Evolutionary conservation across 1,139 yeast genomes (phyloP), one percentile per base, ranked within the genome.

Genomic region (Hemisphaericaspora lyxosophila): DNA sequence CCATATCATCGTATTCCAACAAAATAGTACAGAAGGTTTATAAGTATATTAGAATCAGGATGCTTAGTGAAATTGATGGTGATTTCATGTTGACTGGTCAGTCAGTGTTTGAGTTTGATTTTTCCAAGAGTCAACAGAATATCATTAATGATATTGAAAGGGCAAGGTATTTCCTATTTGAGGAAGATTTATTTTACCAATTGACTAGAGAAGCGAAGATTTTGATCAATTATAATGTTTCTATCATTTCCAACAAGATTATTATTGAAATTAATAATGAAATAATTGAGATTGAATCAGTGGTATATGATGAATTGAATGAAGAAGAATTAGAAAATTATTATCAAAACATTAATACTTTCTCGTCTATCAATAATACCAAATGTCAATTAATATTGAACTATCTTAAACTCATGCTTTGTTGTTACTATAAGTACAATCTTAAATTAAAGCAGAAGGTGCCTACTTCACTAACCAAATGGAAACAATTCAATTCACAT

Each of bases 121-220:
- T 51, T 18, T 43, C 48, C 17, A 37, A 36, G 2, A 57, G 55
- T n/a, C 67, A 68, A n/a, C 38, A 43, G 7, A 54, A 53, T n/a
- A 62, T 75, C 8, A 69, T 76, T n/a, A 67, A 70, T 45, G 73
- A 71, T 19, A 80, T 84, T 19, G 73, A 75, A 48, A 75, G 65
- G 44, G 82, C 87, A 0, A 68, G 96, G 36, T 82, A 75, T 47
- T 78, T 81, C 44, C 67, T 90, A 7, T 90, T 90, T 64, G 97
- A 90, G 54, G 94, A 87, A 51, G 97, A 90, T 54, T 67, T 85
- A 34, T 80, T 78, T 49, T 76, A 78, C 55, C 88, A 83, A 49
- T 62, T 90, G 43, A 73, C 82, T 23, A 75, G 83, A 45, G 97
- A 90, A 59, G 89, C 96, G 0, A 74, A 83, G 33, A 58, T 73